Base-by-base conservation (phyloP, 2,329 filamentous ascomycete genomes). In the Alternaria dauci region DNA sequence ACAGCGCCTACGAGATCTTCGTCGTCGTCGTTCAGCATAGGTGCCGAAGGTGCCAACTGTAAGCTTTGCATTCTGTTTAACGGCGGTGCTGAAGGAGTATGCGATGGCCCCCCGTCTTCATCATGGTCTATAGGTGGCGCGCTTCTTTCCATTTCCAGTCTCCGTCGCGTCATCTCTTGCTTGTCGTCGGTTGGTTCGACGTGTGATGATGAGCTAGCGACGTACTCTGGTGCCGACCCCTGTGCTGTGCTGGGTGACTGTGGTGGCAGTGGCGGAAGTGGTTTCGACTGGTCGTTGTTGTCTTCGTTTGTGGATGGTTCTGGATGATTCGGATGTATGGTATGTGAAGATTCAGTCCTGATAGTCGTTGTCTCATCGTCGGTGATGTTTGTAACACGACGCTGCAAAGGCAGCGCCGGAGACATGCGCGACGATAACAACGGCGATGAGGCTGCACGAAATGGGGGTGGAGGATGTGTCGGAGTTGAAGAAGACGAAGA, bases 151-250 rank as follows among this genome's bases (percentile, higher is more conserved):
- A 78, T 67, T 63, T 81, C 71, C 5, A 83, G 66, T 48, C 78
- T 71, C 8, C 76, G 74, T 16, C 80, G 71, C 52, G 94, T 91
- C 7, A 93, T 81, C 74, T 96, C 92, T 68, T 89, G 88, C 76
- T 96, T 95, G 76, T 96, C 94, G 56, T 95, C 91, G 14, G 79
- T 81, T 3, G 80, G 74, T 63, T 64, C 76, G 2, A 77, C 66
- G 39, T 72, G 70, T 8, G 74, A 72, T 8, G 81, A 70, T 18
- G 70, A 68, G 1, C 68, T 62, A 20, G 71, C 55, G 61, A 64
- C 61, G 65, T 78, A 77, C 20, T 71, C 59, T 54, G 71, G 73
- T 36, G 64, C 68, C 16, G 65, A 50, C 20, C 68, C 62, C 38
- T 69, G 69, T 26, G 59, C 62, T 32, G 44, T 36, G 14, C 47